A percentile compares a stretch with the other conserved stretches of the same genome.
Evolutionary conservation across 306 rosid species (phyloP).

Genomic region (Mimosa bimucronata): DNA sequence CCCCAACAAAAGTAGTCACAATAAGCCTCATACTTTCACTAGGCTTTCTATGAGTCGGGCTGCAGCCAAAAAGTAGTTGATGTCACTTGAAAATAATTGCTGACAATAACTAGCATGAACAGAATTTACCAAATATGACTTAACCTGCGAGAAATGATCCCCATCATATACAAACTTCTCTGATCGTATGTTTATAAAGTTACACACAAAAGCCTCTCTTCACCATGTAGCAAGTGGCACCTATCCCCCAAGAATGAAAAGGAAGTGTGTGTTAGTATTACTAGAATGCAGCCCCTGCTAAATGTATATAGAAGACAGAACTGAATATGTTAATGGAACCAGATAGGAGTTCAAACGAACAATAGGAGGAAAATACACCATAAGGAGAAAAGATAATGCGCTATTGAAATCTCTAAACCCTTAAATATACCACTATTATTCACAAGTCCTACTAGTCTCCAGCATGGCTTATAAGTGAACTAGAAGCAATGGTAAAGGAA

Average conservation of each 20-base stretch:
- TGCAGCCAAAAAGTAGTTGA: conserved; percentile 56
- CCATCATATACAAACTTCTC: conserved; percentile 69
- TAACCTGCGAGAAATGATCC: conserved; percentile 80
- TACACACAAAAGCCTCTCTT: conserved; percentile 49
- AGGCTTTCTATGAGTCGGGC: conserved; percentile 73
- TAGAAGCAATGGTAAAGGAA: conserved; percentile 27
- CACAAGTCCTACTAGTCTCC: neutral
- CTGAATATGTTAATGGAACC: conserved; percentile 39
- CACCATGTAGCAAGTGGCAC: conserved; percentile 45
- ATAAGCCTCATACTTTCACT: conserved; percentile 84
- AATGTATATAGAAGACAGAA: conserved; percentile 42
- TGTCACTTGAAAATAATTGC: conserved; percentile 34
- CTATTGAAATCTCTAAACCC: conserved; percentile 15
- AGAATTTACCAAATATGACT: conserved; percentile 21
- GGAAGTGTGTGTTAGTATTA: conserved; percentile 32
- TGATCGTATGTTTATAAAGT: conserved; percentile 48
- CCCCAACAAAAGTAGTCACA: conserved; percentile 79
- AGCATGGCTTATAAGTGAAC: neutral
- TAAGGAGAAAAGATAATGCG: neutral
- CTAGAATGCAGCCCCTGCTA: conserved; percentile 49
- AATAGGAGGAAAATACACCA: neutral
- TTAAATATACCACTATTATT: conserved; percentile 23
- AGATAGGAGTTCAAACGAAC: conserved; percentile 33
- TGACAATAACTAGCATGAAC: conserved; percentile 25
- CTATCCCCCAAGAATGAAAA: conserved; percentile 40